These are phyloP conservation scores for Daldinia bambusicola DNA, from an alignment of 495 filamentous ascomycete genomes.

Conservation along the genomic window DNA sequence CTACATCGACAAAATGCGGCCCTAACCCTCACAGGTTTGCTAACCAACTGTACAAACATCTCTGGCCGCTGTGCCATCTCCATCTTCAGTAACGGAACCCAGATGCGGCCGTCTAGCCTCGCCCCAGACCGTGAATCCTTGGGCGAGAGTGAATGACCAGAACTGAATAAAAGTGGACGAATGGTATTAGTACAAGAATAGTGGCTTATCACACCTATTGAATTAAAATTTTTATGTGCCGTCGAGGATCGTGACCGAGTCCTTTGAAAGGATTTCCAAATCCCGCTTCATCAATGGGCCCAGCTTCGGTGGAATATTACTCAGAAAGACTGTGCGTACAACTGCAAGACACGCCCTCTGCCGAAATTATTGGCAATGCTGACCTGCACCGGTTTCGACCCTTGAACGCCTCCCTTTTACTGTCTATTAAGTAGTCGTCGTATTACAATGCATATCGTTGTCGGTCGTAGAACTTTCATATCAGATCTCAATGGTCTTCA, in stretches of 20 bases:
- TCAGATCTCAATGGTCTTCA: constrained; percentile 70
- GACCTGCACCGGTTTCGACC: constrained; percentile 39
- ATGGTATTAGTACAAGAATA: constrained; percentile 47
- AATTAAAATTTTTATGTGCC: constrained; percentile 33
- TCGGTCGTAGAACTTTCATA: constrained; percentile 44
- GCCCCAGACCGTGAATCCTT: not conserved
- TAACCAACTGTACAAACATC: constrained; percentile 27
- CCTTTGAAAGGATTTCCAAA: constrained; percentile 25
- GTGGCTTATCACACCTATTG: constrained; percentile 29
- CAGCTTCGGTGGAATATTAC: constrained; percentile 15
- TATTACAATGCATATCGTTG: constrained; percentile 45
- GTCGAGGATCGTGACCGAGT: constrained; percentile 18
- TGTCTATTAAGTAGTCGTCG: constrained; percentile 47
- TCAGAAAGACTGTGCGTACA: constrained; percentile 28
- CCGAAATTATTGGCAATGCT: constrained; percentile 12
- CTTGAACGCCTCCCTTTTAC: constrained; percentile 47
- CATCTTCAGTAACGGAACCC: not conserved
- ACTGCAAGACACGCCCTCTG: constrained; percentile 18
- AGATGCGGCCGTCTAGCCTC: not conserved
- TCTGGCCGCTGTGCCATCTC: constrained; percentile 4
- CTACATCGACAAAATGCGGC: constrained; percentile 29
- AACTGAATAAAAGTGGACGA: constrained; percentile 25
- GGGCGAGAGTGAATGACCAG: constrained; percentile 4
- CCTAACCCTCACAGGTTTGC: constrained; percentile 7
- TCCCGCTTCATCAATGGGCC: constrained; percentile 19